phyloP scores from a whole-genome alignment of 1,284 basidiomycete species.

The Trichosporon sp. region DNA sequence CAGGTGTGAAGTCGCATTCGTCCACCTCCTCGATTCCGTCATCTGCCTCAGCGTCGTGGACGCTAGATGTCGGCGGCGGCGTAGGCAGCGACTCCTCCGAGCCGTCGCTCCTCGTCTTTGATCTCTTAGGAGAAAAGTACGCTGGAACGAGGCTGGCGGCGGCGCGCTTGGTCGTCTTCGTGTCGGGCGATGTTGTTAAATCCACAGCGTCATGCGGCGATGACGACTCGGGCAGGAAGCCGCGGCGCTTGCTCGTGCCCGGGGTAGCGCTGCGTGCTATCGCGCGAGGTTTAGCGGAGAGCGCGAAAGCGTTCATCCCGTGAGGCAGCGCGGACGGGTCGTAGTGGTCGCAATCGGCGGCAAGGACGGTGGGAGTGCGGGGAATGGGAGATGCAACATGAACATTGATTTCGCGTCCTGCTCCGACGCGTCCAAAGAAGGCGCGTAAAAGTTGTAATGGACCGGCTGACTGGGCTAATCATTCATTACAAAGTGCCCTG shows the following conservation, averaged over 20 bases:
- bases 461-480: not conserved
- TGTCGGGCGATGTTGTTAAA: not conserved
- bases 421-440: not conserved
- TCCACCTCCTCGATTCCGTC: constrained; percentile 13
- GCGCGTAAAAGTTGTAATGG: not conserved
- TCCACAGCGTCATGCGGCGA: not conserved
- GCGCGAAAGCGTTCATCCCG: not conserved
- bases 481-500: not conserved
- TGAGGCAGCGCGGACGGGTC: too few relatives aligned
- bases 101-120: not conserved
- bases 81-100: not conserved
- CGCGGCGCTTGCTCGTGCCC: not conserved
- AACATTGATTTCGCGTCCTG: not conserved
- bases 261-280: not conserved
- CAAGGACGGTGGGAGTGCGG: not conserved
- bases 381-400: not conserved
- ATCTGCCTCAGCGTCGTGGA: not conserved
- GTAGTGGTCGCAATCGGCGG: too few relatives aligned
- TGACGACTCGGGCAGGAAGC: not conserved
- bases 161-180: not conserved
- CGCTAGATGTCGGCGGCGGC: not conserved
- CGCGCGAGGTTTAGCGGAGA: not conserved
- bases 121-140: not conserved
- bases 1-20: constrained; percentile 8
- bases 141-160: not conserved